phyloP scores from a whole-genome alignment of 768 basidiomycete genomes.

The Ramaria rubella region DNA sequence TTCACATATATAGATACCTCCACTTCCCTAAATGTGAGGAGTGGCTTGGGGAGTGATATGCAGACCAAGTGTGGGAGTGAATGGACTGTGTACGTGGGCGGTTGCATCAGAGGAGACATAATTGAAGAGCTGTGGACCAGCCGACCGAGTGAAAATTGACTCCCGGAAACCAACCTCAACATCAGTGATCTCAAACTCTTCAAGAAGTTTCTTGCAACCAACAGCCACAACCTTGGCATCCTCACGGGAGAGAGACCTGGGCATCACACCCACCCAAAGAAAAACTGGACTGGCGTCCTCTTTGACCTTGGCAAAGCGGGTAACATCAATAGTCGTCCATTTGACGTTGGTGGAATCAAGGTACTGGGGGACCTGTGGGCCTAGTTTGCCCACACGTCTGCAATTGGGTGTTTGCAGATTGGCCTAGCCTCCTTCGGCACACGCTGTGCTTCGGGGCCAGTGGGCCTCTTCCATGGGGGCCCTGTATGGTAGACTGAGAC shows the following conservation, averaged over 20 bases:
- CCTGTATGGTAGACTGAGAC: constrained; percentile 27
- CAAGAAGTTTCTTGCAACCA: constrained; percentile 23
- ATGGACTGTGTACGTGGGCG: constrained; percentile 16
- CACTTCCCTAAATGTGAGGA: constrained; percentile 30
- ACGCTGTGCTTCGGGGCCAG: constrained; percentile 17
- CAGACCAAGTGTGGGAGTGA: constrained; percentile 33
- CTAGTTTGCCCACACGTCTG: constrained; percentile 21
- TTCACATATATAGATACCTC: constrained; percentile 31
- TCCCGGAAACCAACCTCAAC: constrained; percentile 31
- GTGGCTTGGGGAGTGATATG: constrained; percentile 25
- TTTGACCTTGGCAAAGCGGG: constrained; percentile 26
- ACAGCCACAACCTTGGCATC: constrained; percentile 23
- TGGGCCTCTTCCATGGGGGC: constrained; percentile 20
- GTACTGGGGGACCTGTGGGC: constrained; percentile 16
- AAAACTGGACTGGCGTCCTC: constrained; percentile 19
- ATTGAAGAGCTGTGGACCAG: constrained; percentile 18
- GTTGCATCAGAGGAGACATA: constrained; percentile 17
- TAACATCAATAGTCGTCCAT: constrained; percentile 28
- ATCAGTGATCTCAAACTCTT: constrained; percentile 22
- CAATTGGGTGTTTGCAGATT: constrained; percentile 25
- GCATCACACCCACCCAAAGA: constrained; percentile 29
- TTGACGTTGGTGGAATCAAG: constrained; percentile 24
- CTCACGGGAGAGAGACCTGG: constrained; percentile 22
- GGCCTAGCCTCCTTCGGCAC: constrained; percentile 26
- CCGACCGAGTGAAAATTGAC: constrained; percentile 19